phyloP scores from a whole-genome alignment of 2,329 filamentous ascomycete genomes.

The Calonectria naviculata region DNA sequence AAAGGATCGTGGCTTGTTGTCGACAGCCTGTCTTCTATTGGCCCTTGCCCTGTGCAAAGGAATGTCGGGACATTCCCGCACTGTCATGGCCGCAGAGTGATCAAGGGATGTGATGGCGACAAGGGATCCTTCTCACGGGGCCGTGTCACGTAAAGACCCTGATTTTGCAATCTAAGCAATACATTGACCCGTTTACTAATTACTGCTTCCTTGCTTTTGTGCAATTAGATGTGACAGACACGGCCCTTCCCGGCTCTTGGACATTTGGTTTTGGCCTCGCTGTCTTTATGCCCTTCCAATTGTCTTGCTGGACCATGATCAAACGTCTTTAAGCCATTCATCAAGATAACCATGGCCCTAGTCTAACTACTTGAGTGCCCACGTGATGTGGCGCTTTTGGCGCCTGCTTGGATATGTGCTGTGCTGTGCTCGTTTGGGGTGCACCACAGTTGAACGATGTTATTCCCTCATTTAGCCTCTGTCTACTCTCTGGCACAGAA shows the following conservation, averaged over 20 bases:
- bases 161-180: background rate
- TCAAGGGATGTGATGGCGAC: background rate
- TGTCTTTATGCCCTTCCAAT: too few species aligned
- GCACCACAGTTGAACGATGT: background rate
- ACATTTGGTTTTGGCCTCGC: background rate
- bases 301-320: background rate
- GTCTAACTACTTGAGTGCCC: background rate
- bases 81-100: background rate
- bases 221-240: background rate
- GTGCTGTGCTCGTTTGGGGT: background rate
- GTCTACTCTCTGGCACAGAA: background rate
- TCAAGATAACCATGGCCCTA: background rate
- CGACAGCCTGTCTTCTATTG: background rate
- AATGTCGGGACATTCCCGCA: background rate
- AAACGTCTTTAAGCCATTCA: background rate
- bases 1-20: constrained; percentile 7
- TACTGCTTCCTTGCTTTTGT: background rate
- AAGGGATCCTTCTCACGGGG: background rate
- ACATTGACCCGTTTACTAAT: background rate
- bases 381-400: background rate
- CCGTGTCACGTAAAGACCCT: background rate
- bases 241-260: background rate
- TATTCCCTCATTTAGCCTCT: background rate
- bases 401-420: background rate
- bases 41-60: background rate